A percentile compares a stretch with the other conserved stretches of the same genome.
Conservation (phyloP, 176 grass and related monocot genomes). For the Typha latifolia region DNA sequence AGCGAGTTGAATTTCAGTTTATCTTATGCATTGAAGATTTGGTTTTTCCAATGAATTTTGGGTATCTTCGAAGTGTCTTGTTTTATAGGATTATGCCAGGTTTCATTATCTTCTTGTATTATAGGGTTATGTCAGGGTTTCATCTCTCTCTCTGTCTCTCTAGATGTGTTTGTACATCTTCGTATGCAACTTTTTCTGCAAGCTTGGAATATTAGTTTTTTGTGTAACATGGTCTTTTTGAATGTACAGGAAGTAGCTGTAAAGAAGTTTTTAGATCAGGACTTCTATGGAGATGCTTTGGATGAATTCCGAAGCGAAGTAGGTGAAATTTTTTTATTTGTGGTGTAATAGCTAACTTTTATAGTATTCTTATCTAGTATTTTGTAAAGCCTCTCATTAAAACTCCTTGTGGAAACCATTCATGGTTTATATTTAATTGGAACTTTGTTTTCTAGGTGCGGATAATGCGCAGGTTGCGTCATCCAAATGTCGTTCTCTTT, state of each 20-base stretch:
- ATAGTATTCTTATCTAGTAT: constrained; percentile 20
- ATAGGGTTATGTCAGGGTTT: no score
- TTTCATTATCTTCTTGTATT: no score
- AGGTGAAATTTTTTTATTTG: constrained; percentile 34
- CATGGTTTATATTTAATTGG: constrained; percentile 23
- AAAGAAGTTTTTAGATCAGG: constrained; percentile 99
- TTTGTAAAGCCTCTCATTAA: background rate
- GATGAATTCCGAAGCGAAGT: constrained; percentile 99
- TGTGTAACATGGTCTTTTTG: constrained; percentile 16
- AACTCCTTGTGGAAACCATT: constrained; percentile 11
- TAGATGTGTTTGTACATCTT: no score
- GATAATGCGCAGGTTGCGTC: constrained; percentile 94
- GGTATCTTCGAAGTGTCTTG: no score
- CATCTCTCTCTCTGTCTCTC: no score
- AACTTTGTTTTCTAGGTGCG: constrained; percentile 53
- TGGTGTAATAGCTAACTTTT: background rate
- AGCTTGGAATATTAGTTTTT: background rate
- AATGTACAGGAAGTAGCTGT: constrained; percentile 96
- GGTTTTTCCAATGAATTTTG: no score
- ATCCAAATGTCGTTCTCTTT: constrained; percentile 99
- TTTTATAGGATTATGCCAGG: no score
- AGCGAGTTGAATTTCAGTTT: no score
- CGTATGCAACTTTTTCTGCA: no score
- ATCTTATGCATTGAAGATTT: no score
- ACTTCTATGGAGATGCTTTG: constrained; percentile 96